A percentile compares a stretch with the other conserved stretches of the same genome.
Evolutionary conservation across 441 rosid species (phyloP).

Genomic region (Rhodomyrtus psidioides): DNA sequence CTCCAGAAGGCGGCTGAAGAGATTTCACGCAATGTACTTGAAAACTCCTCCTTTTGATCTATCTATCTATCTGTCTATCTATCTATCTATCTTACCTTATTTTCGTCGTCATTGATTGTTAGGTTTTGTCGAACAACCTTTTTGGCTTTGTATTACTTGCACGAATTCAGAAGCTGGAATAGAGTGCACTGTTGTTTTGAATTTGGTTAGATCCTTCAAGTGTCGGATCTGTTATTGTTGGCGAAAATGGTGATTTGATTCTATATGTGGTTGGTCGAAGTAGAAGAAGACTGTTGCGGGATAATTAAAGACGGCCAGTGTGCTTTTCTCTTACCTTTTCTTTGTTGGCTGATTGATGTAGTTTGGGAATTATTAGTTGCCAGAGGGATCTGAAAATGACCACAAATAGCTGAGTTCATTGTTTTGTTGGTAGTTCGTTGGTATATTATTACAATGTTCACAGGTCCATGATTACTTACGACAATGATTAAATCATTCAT

Average conservation of each 20-base stretch:
- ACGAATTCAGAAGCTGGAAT: background rate
- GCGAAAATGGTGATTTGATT: background rate
- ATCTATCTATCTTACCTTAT: background rate
- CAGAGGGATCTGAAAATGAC: background rate
- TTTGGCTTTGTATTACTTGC: background rate
- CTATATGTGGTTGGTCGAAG: background rate
- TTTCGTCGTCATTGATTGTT: background rate
- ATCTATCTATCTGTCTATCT: background rate
- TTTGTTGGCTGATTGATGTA: background rate
- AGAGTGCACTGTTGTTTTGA: background rate
- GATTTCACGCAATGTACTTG: slow-evolving; percentile 79
- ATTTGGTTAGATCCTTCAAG: background rate
- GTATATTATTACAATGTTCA: background rate
- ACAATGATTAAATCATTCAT: background rate
- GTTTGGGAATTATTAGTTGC: background rate
- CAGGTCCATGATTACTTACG: background rate
- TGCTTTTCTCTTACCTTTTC: background rate
- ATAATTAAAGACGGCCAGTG: background rate
- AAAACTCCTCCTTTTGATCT: background rate
- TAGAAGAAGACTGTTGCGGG: background rate
- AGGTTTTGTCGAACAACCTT: background rate
- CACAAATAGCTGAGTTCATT: background rate
- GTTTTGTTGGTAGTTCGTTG: background rate
- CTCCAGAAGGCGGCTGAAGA: slow-evolving; percentile 95
- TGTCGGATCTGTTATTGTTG: background rate